A percentile compares a stretch with the other conserved stretches of the same genome.
These are phyloP conservation scores for Hymenoscyphus fraxineus DNA, from an alignment of 2,329 filamentous ascomycete species.

Conservation along the genomic window DNA sequence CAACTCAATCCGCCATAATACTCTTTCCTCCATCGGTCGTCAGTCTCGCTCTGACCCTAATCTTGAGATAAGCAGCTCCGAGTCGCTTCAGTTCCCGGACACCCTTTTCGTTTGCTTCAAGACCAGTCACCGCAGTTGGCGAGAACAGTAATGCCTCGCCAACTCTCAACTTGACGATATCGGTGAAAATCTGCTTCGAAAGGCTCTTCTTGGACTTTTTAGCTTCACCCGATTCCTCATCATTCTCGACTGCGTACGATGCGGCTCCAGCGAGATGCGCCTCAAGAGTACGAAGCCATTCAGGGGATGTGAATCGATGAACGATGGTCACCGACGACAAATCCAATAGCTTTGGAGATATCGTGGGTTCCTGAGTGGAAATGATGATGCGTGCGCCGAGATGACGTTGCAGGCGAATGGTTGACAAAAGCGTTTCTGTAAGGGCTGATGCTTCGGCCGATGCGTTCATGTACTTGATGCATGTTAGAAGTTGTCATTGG, in stretches of 20 bases:
- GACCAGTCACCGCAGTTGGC: constrained; percentile 41
- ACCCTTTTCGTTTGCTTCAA: constrained; percentile 4
- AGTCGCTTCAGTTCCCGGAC: constrained; percentile 22
- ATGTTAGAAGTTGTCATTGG: background rate
- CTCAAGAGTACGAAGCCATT: constrained; percentile 46
- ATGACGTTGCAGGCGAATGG: constrained; percentile 70
- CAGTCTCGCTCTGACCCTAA: constrained; percentile 40
- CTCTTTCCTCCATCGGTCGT: constrained; percentile 44
- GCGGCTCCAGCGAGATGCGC: constrained; percentile 46
- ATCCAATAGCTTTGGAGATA: constrained; percentile 65
- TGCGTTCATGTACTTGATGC: constrained; percentile 52
- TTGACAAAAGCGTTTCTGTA: constrained; percentile 57
- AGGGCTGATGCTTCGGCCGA: constrained; percentile 52
- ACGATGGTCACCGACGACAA: constrained; percentile 69
- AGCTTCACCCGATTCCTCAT: constrained; percentile 23
- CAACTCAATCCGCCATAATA: constrained; percentile 31
- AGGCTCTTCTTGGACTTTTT: constrained; percentile 16
- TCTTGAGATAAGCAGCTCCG: constrained; percentile 35
- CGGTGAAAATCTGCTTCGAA: constrained; percentile 37
- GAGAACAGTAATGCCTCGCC: constrained; percentile 49
- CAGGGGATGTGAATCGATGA: constrained; percentile 66
- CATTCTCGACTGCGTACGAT: constrained; percentile 19
- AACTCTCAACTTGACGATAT: constrained; percentile 45
- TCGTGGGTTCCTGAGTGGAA: constrained; percentile 73
- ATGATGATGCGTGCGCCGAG: constrained; percentile 64